Evolutionary conservation across 2,329 filamentous ascomycete species (phyloP).

Genomic region (Lithohypha guttulata): DNA sequence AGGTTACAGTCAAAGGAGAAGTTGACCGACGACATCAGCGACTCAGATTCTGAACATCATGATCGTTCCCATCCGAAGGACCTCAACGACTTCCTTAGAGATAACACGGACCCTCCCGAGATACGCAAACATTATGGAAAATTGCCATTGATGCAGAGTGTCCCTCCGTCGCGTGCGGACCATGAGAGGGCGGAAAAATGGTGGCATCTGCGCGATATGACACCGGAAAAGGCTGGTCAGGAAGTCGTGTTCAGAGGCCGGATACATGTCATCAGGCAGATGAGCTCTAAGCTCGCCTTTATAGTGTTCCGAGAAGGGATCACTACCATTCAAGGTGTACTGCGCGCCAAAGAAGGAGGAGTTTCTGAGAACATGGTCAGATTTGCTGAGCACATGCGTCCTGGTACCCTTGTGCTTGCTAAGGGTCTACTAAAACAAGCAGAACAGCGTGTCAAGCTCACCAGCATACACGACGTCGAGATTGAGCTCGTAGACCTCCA

Average conservation of each 20-base stretch:
- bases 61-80: constrained; percentile 5
- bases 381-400: constrained; percentile 64
- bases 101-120: constrained; percentile 15
- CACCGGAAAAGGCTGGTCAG: constrained; percentile 34
- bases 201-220: constrained; percentile 11
- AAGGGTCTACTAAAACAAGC: constrained; percentile 57
- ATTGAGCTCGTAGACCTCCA: constrained; percentile 51
- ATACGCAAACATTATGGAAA: constrained; percentile 13
- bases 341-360: constrained; percentile 44
- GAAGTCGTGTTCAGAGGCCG: constrained; percentile 52
- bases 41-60: constrained; percentile 2
- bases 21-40: not conserved
- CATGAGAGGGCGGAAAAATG: constrained; percentile 8
- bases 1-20: constrained; percentile 2
- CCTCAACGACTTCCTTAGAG: constrained; percentile 14
- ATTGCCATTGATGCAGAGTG: constrained; percentile 16
- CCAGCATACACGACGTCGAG: constrained; percentile 59
- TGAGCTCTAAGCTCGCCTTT: constrained; percentile 63
- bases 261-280: constrained; percentile 46
- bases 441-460: constrained; percentile 52
- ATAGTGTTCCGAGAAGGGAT: constrained; percentile 66
- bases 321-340: constrained; percentile 63
- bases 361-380: constrained; percentile 60
- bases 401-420: constrained; percentile 62
- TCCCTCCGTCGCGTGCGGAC: constrained; percentile 7